Evolutionary conservation across 1,284 basidiomycete species (phyloP), one percentile per base, ranked within the genome.

Genomic region (Apiotrichum brassicae): DNA sequence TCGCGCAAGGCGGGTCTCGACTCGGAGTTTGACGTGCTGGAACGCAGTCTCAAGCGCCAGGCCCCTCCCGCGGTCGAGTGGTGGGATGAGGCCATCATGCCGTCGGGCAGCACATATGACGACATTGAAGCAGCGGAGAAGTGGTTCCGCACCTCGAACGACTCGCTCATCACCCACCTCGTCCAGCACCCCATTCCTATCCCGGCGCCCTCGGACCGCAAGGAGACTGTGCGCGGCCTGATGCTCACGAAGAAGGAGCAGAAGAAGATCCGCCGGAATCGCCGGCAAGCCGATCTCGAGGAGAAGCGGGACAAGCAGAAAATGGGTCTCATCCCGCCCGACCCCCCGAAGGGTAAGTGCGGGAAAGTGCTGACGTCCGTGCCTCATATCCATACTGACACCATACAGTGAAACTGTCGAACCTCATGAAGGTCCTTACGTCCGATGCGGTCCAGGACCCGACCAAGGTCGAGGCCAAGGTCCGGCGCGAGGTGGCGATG

Each of bases 161-260:
- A 85, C 56, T 85, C 85, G 5, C 87, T 88, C 0, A 86, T 98
- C 54, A 91, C 87, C 18, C 79, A 89, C 39, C 93, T 95, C 64
- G 81, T 98, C 41, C 94, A 97, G 68, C 94, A 98, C 69, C 95
- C 94, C 7, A 97, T 99, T 52, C 90, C 90, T 3, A 93, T 99
- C 51, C 88, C 89, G 33, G 87, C 87, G 2, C 90, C 91, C 5
- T 82, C 81, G 11, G 92, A 94, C 60, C 83, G 83, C 66, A 82
- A 84, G 61, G 77, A 81, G 6, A 78, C 77, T 16, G 73, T 87
- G 44, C 88, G 92, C 64, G 86, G 87, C 1, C 72, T 95, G 56
- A 94, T 89, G 80, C 74, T 95, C 59, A 97, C 92, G 6, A 87
- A 85, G 74, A 91, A 86, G 81, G 94, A 98, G 71, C 85, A 87